A percentile compares a stretch with the other conserved stretches of the same genome.
These are phyloP conservation scores for Zygosaccharomyces pseudobailii DNA, from an alignment of 1,139 yeast species.

Conservation along the genomic window DNA sequence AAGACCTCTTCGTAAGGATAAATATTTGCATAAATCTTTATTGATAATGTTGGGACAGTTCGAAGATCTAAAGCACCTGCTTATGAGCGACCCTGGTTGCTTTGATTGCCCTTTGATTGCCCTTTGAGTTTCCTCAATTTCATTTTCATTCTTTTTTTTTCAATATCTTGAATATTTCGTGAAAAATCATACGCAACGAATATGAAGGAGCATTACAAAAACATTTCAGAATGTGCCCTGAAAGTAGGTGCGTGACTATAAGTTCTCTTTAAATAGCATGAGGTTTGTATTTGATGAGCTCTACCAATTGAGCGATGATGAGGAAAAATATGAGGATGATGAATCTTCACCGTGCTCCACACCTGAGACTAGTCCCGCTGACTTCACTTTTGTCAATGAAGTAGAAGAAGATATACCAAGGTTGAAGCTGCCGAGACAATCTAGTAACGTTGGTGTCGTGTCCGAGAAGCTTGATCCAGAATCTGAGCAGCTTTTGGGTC, in stretches of 20 bases:
- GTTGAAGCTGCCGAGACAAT: constrained; percentile 15
- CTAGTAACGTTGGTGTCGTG: not conserved
- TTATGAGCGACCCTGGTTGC: not conserved
- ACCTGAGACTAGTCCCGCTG: constrained; percentile 11
- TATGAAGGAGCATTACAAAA: not conserved
- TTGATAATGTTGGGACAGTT: not conserved
- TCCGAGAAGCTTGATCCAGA: constrained; percentile 13
- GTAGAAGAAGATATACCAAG: constrained; percentile 20
- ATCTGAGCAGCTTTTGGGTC: constrained; percentile 8
- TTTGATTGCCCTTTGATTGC: too few relatives aligned
- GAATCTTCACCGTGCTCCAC: constrained; percentile 12
- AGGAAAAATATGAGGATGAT: constrained; percentile 4
- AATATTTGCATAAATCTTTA: constrained; percentile 6
- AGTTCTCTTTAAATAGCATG: constrained; percentile 6
- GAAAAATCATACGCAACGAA: constrained; percentile 6
- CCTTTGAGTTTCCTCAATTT: too few relatives aligned
- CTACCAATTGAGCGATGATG: constrained; percentile 10
- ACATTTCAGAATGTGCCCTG: not conserved
- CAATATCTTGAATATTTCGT: constrained; percentile 1
- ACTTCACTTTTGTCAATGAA: constrained; percentile 16
- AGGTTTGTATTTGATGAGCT: constrained; percentile 20
- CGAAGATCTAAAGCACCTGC: constrained; percentile 1
- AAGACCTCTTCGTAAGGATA: constrained; percentile 19
- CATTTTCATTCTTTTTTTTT: not conserved
- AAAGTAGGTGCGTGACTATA: too few relatives aligned